phyloP scores from a whole-genome alignment of 345 rosid species.

The Excoecaria cochinchinensis region DNA sequence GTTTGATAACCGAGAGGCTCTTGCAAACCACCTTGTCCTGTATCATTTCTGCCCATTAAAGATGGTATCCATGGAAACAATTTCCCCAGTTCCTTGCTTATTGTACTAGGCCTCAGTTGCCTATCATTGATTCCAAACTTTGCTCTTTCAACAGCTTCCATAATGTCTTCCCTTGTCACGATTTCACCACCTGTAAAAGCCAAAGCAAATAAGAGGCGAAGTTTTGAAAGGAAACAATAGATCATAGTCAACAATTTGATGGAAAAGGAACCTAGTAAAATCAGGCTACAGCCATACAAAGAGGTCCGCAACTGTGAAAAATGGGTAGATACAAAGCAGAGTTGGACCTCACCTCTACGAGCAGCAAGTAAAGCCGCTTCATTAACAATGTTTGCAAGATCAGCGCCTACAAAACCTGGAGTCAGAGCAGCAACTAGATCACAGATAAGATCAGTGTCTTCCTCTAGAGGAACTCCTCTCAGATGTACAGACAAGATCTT shows the following conservation, averaged over 20 bases:
- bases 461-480: conserved; percentile 83
- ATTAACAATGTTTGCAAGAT: conserved; percentile 89
- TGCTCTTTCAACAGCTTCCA: conserved; percentile 96
- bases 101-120: conserved; percentile 47
- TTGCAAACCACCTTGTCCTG: conserved; percentile 56
- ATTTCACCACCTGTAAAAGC: conserved; percentile 59
- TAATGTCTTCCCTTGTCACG: conserved; percentile 85
- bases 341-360: conserved; percentile 63
- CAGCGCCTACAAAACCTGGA: conserved; percentile 93
- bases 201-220: neutral
- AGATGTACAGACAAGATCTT: conserved; percentile 84
- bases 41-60: conserved; percentile 54
- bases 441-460: conserved; percentile 64
- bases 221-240: neutral
- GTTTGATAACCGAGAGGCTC: conserved; percentile 87
- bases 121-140: conserved; percentile 78
- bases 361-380: conserved; percentile 98
- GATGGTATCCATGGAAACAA: conserved; percentile 93
- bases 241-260: neutral
- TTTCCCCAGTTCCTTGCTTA: conserved; percentile 77
- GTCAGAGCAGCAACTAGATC: conserved; percentile 83
- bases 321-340: neutral
- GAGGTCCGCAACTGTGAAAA: neutral
- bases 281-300: neutral
- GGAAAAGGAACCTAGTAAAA: neutral